phyloP scores from a whole-genome alignment of 2,329 filamentous ascomycete species.

The Nigrospora sphaerica region DNA sequence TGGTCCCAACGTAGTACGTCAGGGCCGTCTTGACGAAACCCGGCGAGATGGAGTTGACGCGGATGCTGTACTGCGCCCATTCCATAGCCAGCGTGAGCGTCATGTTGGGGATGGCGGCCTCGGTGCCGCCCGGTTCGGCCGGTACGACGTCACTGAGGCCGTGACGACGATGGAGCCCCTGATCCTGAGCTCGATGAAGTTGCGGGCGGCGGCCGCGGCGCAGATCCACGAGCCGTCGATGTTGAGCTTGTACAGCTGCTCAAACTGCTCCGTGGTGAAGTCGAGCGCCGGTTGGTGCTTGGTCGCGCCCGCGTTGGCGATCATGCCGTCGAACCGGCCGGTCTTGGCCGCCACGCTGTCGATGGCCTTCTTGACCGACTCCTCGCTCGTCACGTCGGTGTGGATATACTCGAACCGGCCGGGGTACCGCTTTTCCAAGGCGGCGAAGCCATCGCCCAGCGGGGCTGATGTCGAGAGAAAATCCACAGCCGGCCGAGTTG shows the following conservation, averaged over 20 bases:
- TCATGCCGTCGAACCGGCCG: slow-evolving; percentile 34
- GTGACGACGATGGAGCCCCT: slow-evolving; percentile 36
- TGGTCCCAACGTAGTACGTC: slow-evolving; percentile 43
- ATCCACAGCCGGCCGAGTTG: slow-evolving; percentile 31
- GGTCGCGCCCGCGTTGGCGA: slow-evolving; percentile 32
- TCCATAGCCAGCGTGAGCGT: slow-evolving; percentile 36
- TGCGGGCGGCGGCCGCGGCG: slow-evolving; percentile 35
- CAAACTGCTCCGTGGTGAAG: slow-evolving; percentile 29
- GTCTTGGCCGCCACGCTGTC: slow-evolving; percentile 28
- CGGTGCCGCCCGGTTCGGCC: slow-evolving; percentile 40
- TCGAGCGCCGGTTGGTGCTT: slow-evolving; percentile 39
- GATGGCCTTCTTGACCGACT: slow-evolving; percentile 30
- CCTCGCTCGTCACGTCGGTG: slow-evolving; percentile 36
- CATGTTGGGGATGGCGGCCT: slow-evolving; percentile 34
- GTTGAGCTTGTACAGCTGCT: slow-evolving; percentile 37
- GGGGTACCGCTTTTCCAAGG: slow-evolving; percentile 30
- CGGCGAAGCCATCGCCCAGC: slow-evolving; percentile 28
- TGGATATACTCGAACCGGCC: slow-evolving; percentile 35
- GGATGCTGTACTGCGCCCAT: slow-evolving; percentile 37
- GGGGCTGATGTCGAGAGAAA: slow-evolving; percentile 31
- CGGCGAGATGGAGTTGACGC: slow-evolving; percentile 39
- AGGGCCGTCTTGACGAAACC: slow-evolving; percentile 35
- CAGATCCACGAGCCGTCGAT: slow-evolving; percentile 37
- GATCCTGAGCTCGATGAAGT: slow-evolving; percentile 26
- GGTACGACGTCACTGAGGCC: slow-evolving; percentile 38